Evolutionary conservation across 176 grass and related monocot species (phyloP).

Genomic region (Tillandsia leiboldiana): DNA sequence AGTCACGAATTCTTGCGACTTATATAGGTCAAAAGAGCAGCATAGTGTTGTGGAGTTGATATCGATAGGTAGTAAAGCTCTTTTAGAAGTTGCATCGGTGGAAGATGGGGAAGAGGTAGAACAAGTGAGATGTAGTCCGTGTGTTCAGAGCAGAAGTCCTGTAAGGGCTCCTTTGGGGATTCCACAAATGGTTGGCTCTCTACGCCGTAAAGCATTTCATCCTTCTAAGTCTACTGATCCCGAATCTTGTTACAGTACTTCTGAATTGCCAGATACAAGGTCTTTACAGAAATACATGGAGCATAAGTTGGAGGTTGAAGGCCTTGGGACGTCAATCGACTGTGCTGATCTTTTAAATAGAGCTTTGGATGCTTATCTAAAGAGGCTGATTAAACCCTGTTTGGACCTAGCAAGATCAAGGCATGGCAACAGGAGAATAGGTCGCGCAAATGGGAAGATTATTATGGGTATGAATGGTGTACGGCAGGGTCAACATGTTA

Average conservation of each 20-base stretch:
- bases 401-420: constrained; percentile 44
- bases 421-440: constrained; percentile 23
- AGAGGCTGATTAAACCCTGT: constrained; percentile 57
- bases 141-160: constrained; percentile 59
- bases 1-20: constrained; percentile 24
- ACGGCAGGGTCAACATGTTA: constrained; percentile 4
- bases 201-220: constrained; percentile 10
- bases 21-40: constrained; percentile 24
- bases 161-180: constrained; percentile 53
- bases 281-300: constrained; percentile 30
- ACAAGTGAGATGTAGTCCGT: constrained; percentile 43
- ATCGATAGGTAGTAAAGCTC: constrained; percentile 27
- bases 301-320: constrained; percentile 27
- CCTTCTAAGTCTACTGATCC: constrained; percentile 2
- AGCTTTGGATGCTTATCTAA: constrained; percentile 50
- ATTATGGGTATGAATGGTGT: constrained; percentile 20
- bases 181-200: background rate
- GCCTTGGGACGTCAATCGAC: constrained; percentile 33
- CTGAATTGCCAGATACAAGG: constrained; percentile 40
- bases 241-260: constrained; percentile 26
- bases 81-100: constrained; percentile 37
- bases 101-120: constrained; percentile 92
- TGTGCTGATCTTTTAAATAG: constrained; percentile 41
- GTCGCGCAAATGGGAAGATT: constrained; percentile 20
- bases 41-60: constrained; percentile 23